phyloP scores from a whole-genome alignment of 2,329 filamentous ascomycete species.

The Colletotrichum trifolii region DNA sequence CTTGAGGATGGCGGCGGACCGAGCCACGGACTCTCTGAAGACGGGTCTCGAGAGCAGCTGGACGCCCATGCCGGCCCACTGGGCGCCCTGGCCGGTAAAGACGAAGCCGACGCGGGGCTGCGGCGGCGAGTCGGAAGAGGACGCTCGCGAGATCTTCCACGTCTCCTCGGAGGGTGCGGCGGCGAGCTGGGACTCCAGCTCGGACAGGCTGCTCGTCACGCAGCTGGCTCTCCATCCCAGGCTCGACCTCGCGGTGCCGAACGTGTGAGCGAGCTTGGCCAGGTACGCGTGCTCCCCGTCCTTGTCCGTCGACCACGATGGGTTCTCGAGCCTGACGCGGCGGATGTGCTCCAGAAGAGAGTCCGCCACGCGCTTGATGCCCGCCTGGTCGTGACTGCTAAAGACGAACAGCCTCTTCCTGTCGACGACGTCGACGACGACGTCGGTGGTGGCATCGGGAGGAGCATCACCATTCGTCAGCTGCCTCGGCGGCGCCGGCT shows the following conservation, averaged over 20 bases:
- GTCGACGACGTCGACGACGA: too few species aligned
- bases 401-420: conserved; percentile 20
- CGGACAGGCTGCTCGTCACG: not conserved
- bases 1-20: not conserved
- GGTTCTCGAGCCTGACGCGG: too few species aligned
- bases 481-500: not conserved
- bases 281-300: not conserved
- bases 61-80: not conserved
- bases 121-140: not conserved
- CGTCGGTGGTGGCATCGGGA: too few species aligned
- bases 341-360: too few species aligned
- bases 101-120: conserved; percentile 2
- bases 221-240: conserved; percentile 15
- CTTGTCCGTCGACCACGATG: too few species aligned
- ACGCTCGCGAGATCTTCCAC: too few species aligned
- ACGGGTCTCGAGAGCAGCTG: not conserved
- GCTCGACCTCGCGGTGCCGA: not conserved
- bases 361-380: conserved; percentile 4
- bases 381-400: conserved; percentile 22
- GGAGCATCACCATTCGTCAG: not conserved
- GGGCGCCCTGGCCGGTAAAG: not conserved
- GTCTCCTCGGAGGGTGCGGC: not conserved
- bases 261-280: conserved; percentile 10
- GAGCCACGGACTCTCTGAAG: conserved; percentile 32
- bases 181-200: not conserved